Evolutionary conservation across 2,329 filamentous ascomycete species (phyloP).

Genomic region (Pyrenophora seminiperda): DNA sequence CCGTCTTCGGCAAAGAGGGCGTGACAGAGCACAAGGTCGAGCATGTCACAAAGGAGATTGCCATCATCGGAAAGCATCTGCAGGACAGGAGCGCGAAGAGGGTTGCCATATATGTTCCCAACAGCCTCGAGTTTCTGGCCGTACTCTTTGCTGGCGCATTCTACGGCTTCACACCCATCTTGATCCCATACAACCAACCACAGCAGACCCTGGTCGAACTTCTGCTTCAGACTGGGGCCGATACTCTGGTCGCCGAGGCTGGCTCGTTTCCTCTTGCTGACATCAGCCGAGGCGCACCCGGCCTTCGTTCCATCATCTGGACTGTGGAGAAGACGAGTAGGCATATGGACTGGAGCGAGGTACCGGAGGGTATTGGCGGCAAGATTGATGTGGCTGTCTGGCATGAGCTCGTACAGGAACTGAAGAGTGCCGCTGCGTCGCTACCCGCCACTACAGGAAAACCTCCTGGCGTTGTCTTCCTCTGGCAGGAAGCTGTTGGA

Average conservation of each 20-base stretch:
- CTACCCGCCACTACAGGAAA: constrained; percentile 67
- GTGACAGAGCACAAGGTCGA: constrained; percentile 72
- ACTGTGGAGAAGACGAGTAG: constrained; percentile 88
- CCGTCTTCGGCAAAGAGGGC: constrained; percentile 76
- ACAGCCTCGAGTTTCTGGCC: constrained; percentile 85
- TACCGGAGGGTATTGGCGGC: constrained; percentile 75
- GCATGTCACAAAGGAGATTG: constrained; percentile 83
- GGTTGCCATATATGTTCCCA: constrained; percentile 89
- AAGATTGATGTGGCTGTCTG: constrained; percentile 85
- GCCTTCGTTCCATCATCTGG: constrained; percentile 80
- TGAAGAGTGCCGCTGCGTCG: constrained; percentile 59
- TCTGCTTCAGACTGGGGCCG: constrained; percentile 73
- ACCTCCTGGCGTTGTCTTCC: constrained; percentile 61
- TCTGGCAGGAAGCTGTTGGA: constrained; percentile 65
- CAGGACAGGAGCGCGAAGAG: constrained; percentile 70
- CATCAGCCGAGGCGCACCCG: constrained; percentile 70
- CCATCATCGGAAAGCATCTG: constrained; percentile 78
- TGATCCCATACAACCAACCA: constrained; percentile 81
- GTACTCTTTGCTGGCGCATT: constrained; percentile 86
- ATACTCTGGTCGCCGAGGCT: constrained; percentile 81
- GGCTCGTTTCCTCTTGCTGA: constrained; percentile 83
- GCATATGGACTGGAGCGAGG: constrained; percentile 94
- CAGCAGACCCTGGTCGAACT: constrained; percentile 72
- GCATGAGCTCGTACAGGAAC: constrained; percentile 82
- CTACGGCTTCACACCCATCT: constrained; percentile 81